A percentile compares a stretch with the other conserved stretches of the same genome.
Conservation (phyloP, 352 stramenopile genomes). For the Pythium guiyangense region DNA sequence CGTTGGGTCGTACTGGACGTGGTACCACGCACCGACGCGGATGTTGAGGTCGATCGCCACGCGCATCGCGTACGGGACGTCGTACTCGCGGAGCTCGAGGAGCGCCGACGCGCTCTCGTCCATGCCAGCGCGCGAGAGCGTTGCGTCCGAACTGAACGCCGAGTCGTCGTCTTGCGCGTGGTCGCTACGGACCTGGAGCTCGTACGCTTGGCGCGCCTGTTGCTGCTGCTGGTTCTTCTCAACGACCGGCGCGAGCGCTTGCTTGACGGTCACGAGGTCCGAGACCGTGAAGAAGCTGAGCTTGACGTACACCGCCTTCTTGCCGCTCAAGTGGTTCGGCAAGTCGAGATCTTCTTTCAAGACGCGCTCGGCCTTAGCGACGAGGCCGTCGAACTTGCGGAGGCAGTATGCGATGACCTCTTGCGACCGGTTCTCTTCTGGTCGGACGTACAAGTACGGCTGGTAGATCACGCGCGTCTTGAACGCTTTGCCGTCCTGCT, state of each 20-base stretch:
- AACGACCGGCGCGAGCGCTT: slow-evolving; percentile 52
- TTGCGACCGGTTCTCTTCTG: slow-evolving; percentile 51
- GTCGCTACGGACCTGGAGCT: slow-evolving; percentile 46
- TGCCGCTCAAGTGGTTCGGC: slow-evolving; percentile 86
- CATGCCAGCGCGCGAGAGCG: slow-evolving; percentile 12
- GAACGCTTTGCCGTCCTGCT: slow-evolving; percentile 92
- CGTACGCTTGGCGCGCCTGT: slow-evolving; percentile 62
- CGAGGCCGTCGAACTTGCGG: slow-evolving; percentile 83
- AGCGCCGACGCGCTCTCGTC: slow-evolving; percentile 73
- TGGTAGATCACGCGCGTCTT: slow-evolving; percentile 94
- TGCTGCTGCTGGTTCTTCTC: slow-evolving; percentile 62
- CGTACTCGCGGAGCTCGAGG: slow-evolving; percentile 96
- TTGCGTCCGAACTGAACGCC: slow-evolving; percentile 6
- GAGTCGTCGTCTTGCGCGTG: slow-evolving; percentile 38
- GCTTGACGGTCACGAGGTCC: slow-evolving; percentile 68
- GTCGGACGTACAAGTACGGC: slow-evolving; percentile 96
- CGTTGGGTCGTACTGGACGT: slow-evolving; percentile 80
- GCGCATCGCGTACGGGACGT: slow-evolving; percentile 97
- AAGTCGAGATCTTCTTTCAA: slow-evolving; percentile 91
- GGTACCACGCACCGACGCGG: slow-evolving; percentile 96
- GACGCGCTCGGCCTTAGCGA: slow-evolving; percentile 66
- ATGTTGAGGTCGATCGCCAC: slow-evolving; percentile 96
- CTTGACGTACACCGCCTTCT: slow-evolving; percentile 85
- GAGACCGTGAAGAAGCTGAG: slow-evolving; percentile 86
- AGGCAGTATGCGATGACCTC: slow-evolving; percentile 81